Percentiles rank a stretch among this genome's conserved stretches.
Conservation (phyloP, 257 asterid genomes). For the Fraxinus quadrangulata region DNA sequence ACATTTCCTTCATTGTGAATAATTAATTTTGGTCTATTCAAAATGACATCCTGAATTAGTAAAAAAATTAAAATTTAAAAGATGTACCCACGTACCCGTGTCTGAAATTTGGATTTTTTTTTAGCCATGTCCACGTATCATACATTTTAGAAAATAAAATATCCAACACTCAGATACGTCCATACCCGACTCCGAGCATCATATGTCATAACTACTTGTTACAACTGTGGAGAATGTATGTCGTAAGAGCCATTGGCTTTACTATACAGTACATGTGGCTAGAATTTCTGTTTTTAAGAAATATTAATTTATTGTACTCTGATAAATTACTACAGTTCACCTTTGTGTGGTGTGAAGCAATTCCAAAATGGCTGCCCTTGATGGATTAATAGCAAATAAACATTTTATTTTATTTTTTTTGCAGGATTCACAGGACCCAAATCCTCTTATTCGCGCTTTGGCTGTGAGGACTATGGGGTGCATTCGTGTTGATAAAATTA, state of each 20-base stretch:
- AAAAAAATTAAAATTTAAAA: no score
- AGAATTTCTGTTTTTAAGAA: background rate
- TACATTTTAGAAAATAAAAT: no score
- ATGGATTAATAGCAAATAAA: slow-evolving; percentile 20
- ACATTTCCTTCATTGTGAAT: no score
- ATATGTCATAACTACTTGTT: background rate
- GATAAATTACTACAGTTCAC: background rate
- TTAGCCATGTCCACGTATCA: no score
- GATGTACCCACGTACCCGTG: no score
- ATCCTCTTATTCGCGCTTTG: slow-evolving; percentile 96
- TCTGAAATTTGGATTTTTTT: no score
- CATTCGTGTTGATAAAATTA: slow-evolving; percentile 98
- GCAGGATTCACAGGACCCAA: slow-evolving; percentile 99
- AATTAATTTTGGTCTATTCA: no score
- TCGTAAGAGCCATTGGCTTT: slow-evolving; percentile 14
- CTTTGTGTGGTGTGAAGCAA: background rate
- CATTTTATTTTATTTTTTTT: slow-evolving; percentile 12
- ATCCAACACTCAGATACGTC: no score
- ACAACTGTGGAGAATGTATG: slow-evolving; percentile 1
- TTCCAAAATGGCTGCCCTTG: slow-evolving; percentile 16
- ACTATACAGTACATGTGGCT: slow-evolving; percentile 6
- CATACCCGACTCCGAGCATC: no score
- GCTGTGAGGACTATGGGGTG: slow-evolving; percentile 99
- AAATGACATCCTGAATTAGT: no score
- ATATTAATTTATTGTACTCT: background rate